These are phyloP conservation scores for Boletus huronensis DNA, from an alignment of 768 basidiomycete species.

Conservation along the genomic window DNA sequence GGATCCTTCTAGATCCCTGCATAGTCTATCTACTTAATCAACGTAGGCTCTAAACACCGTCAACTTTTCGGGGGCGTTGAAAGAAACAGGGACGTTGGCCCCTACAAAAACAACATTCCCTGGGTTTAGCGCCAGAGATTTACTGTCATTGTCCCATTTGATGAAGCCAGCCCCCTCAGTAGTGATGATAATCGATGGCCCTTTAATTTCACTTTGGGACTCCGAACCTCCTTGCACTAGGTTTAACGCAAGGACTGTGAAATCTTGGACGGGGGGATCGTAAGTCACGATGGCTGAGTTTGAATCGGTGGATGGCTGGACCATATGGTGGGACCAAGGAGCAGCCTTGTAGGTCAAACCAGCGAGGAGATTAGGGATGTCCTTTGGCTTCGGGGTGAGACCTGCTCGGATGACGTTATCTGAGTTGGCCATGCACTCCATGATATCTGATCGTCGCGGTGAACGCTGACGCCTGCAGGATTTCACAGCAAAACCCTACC, in stretches of 20 bases:
- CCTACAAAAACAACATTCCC: constrained; percentile 86
- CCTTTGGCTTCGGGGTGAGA: constrained; percentile 93
- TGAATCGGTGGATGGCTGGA: constrained; percentile 54
- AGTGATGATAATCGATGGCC: constrained; percentile 82
- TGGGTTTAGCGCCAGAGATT: constrained; percentile 40
- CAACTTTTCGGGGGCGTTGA: constrained; percentile 36
- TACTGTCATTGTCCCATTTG: constrained; percentile 41
- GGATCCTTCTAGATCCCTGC: neutral
- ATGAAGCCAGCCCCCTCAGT: constrained; percentile 64
- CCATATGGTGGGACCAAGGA: constrained; percentile 63
- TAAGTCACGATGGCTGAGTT: constrained; percentile 54
- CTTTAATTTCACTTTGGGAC: constrained; percentile 60
- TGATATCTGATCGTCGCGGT: constrained; percentile 63
- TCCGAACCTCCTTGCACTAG: constrained; percentile 46
- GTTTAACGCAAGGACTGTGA: constrained; percentile 72
- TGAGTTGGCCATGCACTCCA: constrained; percentile 98
- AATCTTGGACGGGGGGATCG: constrained; percentile 91
- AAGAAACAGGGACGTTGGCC: constrained; percentile 56
- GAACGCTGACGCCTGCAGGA: neutral
- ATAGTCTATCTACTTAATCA: constrained; percentile 8
- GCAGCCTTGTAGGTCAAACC: constrained; percentile 84
- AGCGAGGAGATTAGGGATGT: constrained; percentile 84
- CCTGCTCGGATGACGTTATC: constrained; percentile 99
- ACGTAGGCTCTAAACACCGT: constrained; percentile 31
- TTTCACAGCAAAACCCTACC: constrained; percentile 45